A percentile compares a stretch with the other conserved stretches of the same genome.
phyloP scores from a whole-genome alignment of 306 rosid genomes.

The Medicago ruthenica region DNA sequence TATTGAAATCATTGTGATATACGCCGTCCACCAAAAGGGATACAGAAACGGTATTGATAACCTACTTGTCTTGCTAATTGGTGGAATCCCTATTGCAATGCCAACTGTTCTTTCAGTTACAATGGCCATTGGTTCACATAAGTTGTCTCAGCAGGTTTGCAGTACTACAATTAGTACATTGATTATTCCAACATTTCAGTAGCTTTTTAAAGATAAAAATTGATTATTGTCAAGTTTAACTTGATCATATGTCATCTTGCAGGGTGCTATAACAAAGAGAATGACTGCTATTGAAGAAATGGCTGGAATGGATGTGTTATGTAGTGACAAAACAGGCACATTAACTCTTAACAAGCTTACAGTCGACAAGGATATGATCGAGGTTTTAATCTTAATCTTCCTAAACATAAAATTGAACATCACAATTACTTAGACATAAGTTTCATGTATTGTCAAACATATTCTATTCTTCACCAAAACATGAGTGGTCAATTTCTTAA shows the following conservation, averaged over 20 bases:
- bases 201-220: neutral
- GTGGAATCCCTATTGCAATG: conserved; percentile 89
- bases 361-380: conserved; percentile 66
- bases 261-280: conserved; percentile 89
- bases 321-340: conserved; percentile 84
- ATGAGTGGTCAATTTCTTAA: too few species aligned
- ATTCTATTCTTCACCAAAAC: too few species aligned
- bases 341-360: conserved; percentile 82
- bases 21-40: conserved; percentile 33
- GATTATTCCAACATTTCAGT: conserved; percentile 3
- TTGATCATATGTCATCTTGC: conserved; percentile 19
- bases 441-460: neutral
- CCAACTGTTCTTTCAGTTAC: conserved; percentile 91
- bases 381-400: conserved; percentile 54
- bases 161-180: conserved; percentile 6
- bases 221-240: neutral
- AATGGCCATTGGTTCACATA: conserved; percentile 81
- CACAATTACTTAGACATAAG: conserved; percentile 19
- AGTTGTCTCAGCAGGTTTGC: conserved; percentile 66
- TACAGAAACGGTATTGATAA: conserved; percentile 66
- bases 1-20: conserved; percentile 68
- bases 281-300: conserved; percentile 86
- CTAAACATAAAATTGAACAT: conserved; percentile 3
- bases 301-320: conserved; percentile 87
- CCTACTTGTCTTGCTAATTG: conserved; percentile 78